phyloP scores from a whole-genome alignment of 495 filamentous ascomycete genomes.

The Geoglossum glabrum region DNA sequence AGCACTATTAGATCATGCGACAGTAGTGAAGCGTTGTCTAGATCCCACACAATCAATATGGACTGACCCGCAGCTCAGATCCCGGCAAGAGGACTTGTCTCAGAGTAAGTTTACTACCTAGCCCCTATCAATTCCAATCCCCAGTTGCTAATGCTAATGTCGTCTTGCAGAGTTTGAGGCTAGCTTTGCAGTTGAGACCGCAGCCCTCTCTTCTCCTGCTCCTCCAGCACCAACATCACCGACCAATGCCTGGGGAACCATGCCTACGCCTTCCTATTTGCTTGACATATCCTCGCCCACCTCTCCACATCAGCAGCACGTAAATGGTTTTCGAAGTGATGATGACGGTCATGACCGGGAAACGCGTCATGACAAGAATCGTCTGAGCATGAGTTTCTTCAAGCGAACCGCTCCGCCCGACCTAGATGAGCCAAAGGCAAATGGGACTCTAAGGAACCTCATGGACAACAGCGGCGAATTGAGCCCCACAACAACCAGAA shows the following conservation, averaged over 20 bases:
- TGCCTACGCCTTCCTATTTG: slow-evolving; percentile 20
- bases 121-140: slow-evolving; percentile 2
- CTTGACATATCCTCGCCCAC: background rate
- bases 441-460: slow-evolving; percentile 3
- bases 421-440: slow-evolving; percentile 5
- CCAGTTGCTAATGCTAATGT: background rate
- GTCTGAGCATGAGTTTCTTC: slow-evolving; percentile 16
- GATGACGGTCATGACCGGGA: slow-evolving; percentile 1
- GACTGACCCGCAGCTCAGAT: background rate
- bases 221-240: slow-evolving; percentile 18
- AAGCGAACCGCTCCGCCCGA: slow-evolving; percentile 10
- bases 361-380: slow-evolving; percentile 14
- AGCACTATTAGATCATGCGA: slow-evolving; percentile 74
- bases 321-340: slow-evolving; percentile 1
- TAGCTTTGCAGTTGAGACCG: slow-evolving; percentile 42
- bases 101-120: background rate
- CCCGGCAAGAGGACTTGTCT: background rate
- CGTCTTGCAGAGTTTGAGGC: slow-evolving; percentile 32
- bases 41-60: slow-evolving; percentile 12
- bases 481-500: background rate
- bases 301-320: background rate
- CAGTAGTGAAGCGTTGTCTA: slow-evolving; percentile 68
- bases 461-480: background rate
- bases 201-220: slow-evolving; percentile 23
- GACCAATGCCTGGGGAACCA: slow-evolving; percentile 17